Evolutionary conservation across 345 rosid genomes (phyloP).

Genomic region (Corchorus olitorius): DNA sequence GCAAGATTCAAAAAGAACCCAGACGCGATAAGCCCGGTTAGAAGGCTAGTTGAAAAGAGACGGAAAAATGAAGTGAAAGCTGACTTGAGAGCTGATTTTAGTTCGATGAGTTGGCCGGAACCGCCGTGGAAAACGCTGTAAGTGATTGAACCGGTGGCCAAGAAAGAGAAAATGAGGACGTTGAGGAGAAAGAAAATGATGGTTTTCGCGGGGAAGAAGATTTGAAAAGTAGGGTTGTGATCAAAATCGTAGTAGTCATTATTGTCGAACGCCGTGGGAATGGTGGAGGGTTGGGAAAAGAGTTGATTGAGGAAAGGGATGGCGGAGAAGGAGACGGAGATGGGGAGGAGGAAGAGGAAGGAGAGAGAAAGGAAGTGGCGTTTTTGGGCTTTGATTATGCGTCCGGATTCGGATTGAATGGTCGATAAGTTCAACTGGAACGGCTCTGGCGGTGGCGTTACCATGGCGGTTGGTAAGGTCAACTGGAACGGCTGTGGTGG

Average conservation of each 20-base stretch:
- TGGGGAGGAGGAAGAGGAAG: conserved; percentile 75
- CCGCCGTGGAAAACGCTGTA: conserved; percentile 70
- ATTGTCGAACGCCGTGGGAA: conserved; percentile 29
- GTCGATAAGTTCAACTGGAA: conserved; percentile 34
- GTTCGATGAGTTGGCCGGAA: conserved; percentile 79
- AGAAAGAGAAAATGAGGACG: conserved; percentile 34
- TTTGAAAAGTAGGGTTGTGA: neutral
- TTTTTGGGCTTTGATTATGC: conserved; percentile 73
- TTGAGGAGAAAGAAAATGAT: conserved; percentile 32
- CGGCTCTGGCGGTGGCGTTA: too few species aligned
- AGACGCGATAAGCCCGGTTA: conserved; percentile 27
- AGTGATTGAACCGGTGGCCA: conserved; percentile 62
- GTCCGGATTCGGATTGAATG: conserved; percentile 54
- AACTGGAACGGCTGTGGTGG: conserved; percentile 23
- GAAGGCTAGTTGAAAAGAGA: conserved; percentile 41
- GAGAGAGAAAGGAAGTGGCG: conserved; percentile 91
- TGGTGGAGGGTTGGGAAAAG: conserved; percentile 34
- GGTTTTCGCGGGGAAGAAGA: conserved; percentile 5
- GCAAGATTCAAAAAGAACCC: conserved; percentile 31
- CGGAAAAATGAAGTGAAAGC: conserved; percentile 55
- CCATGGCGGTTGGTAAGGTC: too few species aligned
- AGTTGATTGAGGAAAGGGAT: conserved; percentile 55
- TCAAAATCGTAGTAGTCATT: too few species aligned
- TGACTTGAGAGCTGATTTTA: conserved; percentile 56
- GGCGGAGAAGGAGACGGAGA: conserved; percentile 53